Evolutionary conservation across 139 green algal genomes (phyloP).

Genomic region (Tetradesmus lagerheimii): DNA sequence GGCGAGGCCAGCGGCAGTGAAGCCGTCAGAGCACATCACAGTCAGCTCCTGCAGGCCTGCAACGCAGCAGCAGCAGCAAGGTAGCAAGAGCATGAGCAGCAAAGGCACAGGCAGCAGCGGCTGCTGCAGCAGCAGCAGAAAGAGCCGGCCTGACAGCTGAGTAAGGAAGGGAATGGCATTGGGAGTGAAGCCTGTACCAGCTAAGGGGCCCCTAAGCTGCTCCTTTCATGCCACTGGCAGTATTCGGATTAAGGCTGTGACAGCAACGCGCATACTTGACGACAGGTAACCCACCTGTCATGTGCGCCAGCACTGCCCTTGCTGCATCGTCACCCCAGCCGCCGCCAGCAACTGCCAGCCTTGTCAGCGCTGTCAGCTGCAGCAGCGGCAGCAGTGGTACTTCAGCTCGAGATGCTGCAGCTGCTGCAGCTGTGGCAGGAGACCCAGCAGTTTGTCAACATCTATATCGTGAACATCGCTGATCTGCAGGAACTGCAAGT

Average conservation of each 20-base stretch:
- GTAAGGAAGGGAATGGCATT: no score
- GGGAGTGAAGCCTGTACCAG: no score
- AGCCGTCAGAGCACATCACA: not conserved
- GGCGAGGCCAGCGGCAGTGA: not conserved
- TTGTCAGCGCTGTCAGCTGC: not conserved
- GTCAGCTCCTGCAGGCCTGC: not conserved
- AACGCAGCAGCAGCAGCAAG: not conserved
- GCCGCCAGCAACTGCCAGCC: not conserved
- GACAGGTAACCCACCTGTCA: not conserved
- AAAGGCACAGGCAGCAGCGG: no score
- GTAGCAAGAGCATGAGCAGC: not conserved
- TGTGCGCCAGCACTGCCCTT: not conserved
- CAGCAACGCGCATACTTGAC: not conserved
- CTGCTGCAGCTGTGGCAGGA: not conserved
- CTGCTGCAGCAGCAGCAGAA: no score
- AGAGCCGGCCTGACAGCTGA: no score
- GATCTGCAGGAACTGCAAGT: not conserved
- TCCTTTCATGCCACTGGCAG: not conserved
- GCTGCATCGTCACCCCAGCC: not conserved
- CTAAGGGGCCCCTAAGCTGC: not conserved
- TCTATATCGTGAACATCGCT: not conserved
- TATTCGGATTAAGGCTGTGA: not conserved
- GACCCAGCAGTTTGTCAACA: not conserved
- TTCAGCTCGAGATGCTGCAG: not conserved
- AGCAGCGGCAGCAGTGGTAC: not conserved